phyloP scores from a whole-genome alignment of 2,329 filamentous ascomycete species.

The Epichloe amarillans region DNA sequence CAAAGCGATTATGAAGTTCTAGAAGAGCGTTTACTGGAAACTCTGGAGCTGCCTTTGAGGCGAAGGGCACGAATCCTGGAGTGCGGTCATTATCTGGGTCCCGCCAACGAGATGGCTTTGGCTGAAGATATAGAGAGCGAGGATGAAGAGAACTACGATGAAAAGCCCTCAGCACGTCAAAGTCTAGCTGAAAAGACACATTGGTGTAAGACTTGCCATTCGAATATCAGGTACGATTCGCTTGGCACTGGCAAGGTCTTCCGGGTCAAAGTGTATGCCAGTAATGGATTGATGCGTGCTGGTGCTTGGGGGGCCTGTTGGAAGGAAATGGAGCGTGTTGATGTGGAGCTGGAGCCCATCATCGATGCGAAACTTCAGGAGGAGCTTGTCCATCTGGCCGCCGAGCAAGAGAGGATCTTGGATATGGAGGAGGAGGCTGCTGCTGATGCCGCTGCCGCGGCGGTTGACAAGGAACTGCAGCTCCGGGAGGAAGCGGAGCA shows the following conservation, averaged over 20 bases:
- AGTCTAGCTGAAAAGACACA: slow-evolving; percentile 25
- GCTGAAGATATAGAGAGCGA: slow-evolving; percentile 33
- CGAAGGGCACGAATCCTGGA: slow-evolving; percentile 56
- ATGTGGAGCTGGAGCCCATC: slow-evolving; percentile 76
- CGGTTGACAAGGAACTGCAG: slow-evolving; percentile 7
- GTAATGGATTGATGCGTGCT: slow-evolving; percentile 84
- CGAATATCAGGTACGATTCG: slow-evolving; percentile 40
- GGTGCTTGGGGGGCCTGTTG: slow-evolving; percentile 87
- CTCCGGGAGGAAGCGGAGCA: slow-evolving; percentile 17
- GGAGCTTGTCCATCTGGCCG: slow-evolving; percentile 44
- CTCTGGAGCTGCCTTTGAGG: slow-evolving; percentile 53
- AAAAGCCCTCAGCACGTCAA: slow-evolving; percentile 13
- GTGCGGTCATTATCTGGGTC: slow-evolving; percentile 63
- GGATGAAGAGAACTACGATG: slow-evolving; percentile 28
- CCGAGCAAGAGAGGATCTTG: slow-evolving; percentile 28
- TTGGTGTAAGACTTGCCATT: slow-evolving; percentile 44
- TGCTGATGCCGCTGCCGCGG: slow-evolving; percentile 7
- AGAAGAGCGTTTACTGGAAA: slow-evolving; percentile 64
- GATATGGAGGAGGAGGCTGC: slow-evolving; percentile 15
- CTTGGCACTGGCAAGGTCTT: slow-evolving; percentile 47
- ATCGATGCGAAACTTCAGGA: slow-evolving; percentile 45
- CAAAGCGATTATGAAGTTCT: slow-evolving; percentile 69
- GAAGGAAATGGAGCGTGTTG: slow-evolving; percentile 97
- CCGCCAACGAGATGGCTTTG: slow-evolving; percentile 35
- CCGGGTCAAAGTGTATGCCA: slow-evolving; percentile 80